These are phyloP conservation scores for Hanseniaspora guilliermondii DNA, from an alignment of 805 yeast species.

Conservation along the genomic window DNA sequence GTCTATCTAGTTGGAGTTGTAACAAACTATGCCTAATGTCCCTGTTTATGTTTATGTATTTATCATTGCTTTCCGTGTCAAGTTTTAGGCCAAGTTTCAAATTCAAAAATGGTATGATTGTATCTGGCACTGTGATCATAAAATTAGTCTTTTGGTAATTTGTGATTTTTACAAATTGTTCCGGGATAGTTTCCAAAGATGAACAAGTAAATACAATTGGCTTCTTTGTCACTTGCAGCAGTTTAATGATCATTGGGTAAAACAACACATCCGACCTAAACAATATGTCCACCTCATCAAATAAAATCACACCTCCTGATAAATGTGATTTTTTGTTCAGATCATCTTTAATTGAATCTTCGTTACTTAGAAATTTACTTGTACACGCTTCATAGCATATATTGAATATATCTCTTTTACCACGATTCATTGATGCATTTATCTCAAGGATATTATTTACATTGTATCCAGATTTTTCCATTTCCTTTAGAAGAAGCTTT, in stretches of 20 bases:
- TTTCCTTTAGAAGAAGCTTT: constrained; percentile 49
- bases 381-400: constrained; percentile 69
- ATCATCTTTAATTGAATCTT: constrained; percentile 15
- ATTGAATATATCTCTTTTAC: constrained; percentile 55
- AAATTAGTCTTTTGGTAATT: constrained; percentile 32
- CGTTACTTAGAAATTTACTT: constrained; percentile 48
- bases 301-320: constrained; percentile 55
- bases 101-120: constrained; percentile 26
- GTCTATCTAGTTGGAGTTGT: constrained; percentile 32
- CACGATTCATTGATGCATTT: constrained; percentile 60
- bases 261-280: constrained; percentile 69
- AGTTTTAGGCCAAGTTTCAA: constrained; percentile 27
- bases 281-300: constrained; percentile 77
- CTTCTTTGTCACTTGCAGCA: constrained; percentile 48
- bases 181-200: constrained; percentile 38
- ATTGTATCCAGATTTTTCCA: constrained; percentile 23
- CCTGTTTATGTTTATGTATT: constrained; percentile 22
- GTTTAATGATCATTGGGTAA: constrained; percentile 59
- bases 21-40: constrained; percentile 41
- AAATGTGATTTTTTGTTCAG: constrained; percentile 21
- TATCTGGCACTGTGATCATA: constrained; percentile 25
- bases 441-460: constrained; percentile 50
- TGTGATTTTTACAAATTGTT: constrained; percentile 35
- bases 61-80: constrained; percentile 23
- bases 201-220: constrained; percentile 62